A percentile compares a stretch with the other conserved stretches of the same genome.
Evolutionary conservation across 306 rosid species (phyloP).

Genomic region (Betula pendula): DNA sequence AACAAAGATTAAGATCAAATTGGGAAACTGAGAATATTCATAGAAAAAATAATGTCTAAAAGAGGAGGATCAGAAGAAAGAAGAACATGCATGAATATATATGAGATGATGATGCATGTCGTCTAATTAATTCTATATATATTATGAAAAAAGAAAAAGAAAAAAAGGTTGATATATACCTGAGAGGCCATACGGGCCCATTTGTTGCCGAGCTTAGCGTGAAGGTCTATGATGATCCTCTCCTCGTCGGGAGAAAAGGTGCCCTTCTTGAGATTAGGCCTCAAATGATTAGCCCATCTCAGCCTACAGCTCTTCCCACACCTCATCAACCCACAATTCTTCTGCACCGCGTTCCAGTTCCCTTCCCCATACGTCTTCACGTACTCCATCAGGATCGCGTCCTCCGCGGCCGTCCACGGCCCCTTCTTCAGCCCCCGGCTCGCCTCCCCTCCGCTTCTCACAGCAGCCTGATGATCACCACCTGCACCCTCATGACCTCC

Average conservation of each 20-base stretch:
- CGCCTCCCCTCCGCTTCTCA: constrained; percentile 15
- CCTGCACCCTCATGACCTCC: no score
- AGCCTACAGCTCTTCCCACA: constrained; percentile 92
- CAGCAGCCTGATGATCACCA: no score
- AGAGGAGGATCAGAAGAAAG: no score
- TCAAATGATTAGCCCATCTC: constrained; percentile 84
- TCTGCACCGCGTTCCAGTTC: constrained; percentile 81
- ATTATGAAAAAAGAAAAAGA: no score
- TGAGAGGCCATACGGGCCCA: constrained; percentile 93
- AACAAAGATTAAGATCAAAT: background rate
- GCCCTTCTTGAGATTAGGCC: constrained; percentile 81
- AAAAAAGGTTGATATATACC: no score
- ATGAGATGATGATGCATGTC: background rate
- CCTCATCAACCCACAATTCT: constrained; percentile 56
- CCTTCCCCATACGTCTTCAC: constrained; percentile 75
- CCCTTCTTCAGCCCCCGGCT: constrained; percentile 55
- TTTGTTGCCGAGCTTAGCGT: constrained; percentile 78
- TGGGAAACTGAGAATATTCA: background rate
- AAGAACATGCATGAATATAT: background rate
- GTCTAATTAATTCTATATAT: no score
- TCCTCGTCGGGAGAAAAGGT: constrained; percentile 64
- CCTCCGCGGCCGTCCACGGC: constrained; percentile 79
- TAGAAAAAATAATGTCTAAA: no score
- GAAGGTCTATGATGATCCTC: constrained; percentile 60
- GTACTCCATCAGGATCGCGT: constrained; percentile 56